A percentile compares a stretch with the other conserved stretches of the same genome.
Evolutionary conservation across 179 eudicot genomes (phyloP).

Genomic region (Vitellaria paradoxa): DNA sequence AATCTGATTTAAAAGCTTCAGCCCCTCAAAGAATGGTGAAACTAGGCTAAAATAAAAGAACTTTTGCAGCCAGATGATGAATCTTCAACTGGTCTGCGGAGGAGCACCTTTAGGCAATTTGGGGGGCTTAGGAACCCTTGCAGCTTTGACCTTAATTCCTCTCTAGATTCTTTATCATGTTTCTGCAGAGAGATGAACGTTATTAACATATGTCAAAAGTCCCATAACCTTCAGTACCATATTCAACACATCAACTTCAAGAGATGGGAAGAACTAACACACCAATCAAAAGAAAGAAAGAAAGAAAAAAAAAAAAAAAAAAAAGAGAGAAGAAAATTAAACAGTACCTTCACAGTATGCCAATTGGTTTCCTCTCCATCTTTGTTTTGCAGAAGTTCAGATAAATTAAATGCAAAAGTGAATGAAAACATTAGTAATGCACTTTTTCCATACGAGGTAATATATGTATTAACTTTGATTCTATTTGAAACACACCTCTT

Average conservation of each 20-base stretch:
- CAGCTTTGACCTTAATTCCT: background rate
- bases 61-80: no score
- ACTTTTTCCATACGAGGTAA: no score
- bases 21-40: no score
- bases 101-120: background rate
- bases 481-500: no score
- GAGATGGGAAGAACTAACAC: background rate
- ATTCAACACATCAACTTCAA: no score
- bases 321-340: background rate
- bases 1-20: no score
- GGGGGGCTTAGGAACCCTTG: background rate
- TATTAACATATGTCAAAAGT: background rate
- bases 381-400: background rate
- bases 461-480: no score
- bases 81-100: background rate
- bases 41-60: no score
- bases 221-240: no score
- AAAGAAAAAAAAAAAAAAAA: no score
- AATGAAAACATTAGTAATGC: background rate
- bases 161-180: background rate
- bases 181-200: background rate
- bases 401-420: background rate
- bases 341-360: background rate
- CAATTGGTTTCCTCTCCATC: background rate
- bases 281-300: no score